Percentiles rank a stretch among this genome's conserved stretches.
These are phyloP conservation scores for Xerocomus spinulosus DNA, from an alignment of 768 basidiomycete genomes.

Conservation along the genomic window DNA sequence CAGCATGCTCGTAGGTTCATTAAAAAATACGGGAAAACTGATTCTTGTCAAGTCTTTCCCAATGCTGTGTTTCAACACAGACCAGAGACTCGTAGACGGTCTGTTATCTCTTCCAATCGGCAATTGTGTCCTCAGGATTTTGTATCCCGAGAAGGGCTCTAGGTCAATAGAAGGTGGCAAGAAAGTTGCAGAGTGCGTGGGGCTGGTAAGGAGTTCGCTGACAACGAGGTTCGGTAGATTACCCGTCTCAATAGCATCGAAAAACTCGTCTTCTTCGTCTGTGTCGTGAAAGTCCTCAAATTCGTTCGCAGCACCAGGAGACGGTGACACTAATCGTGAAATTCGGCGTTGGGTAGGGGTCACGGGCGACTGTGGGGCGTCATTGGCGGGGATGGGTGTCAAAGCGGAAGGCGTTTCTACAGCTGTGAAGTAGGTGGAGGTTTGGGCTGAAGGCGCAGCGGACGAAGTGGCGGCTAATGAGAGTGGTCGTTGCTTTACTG, in stretches of 20 bases:
- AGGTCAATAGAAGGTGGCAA: slow-evolving; percentile 34
- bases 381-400: neutral
- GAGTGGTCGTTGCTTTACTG: slow-evolving; percentile 19
- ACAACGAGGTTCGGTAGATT: slow-evolving; percentile 73
- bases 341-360: slow-evolving; percentile 25
- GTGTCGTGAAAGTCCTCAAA: slow-evolving; percentile 43
- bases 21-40: slow-evolving; percentile 90
- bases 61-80: slow-evolving; percentile 90
- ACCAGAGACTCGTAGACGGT: slow-evolving; percentile 89
- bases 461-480: slow-evolving; percentile 10
- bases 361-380: slow-evolving; percentile 9
- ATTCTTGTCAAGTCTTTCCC: slow-evolving; percentile 97
- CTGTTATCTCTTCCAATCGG: slow-evolving; percentile 69
- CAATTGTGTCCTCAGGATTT: slow-evolving; percentile 53
- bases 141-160: slow-evolving; percentile 64
- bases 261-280: slow-evolving; percentile 93
- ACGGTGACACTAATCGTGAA: slow-evolving; percentile 12
- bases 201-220: slow-evolving; percentile 55
- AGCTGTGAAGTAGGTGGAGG: slow-evolving; percentile 21
- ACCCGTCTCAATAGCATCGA: slow-evolving; percentile 89
- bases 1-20: slow-evolving; percentile 94
- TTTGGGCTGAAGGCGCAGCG: slow-evolving; percentile 14
- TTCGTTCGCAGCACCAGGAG: slow-evolving; percentile 21
- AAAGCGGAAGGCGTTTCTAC: slow-evolving; percentile 17
- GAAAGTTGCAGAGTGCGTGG: slow-evolving; percentile 31